These are phyloP conservation scores for Magnaporthiopsis poae DNA, from an alignment of 2,329 filamentous ascomycete genomes.

Conservation along the genomic window DNA sequence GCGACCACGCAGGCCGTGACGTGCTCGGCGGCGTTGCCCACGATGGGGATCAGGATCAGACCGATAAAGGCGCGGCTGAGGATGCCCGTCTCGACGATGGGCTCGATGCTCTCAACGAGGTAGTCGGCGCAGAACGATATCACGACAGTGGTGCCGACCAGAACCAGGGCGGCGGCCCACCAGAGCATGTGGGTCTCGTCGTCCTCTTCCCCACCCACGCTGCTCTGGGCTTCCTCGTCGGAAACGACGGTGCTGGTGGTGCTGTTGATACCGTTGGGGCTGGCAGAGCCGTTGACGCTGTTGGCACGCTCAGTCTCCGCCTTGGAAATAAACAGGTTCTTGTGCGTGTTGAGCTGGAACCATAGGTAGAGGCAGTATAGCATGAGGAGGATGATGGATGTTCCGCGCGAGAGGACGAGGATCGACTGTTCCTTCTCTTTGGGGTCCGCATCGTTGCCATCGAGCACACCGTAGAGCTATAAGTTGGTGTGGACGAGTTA, in stretches of 20 bases:
- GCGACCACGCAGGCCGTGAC: slow-evolving; percentile 74
- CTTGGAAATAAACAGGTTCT: slow-evolving; percentile 58
- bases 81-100: slow-evolving; percentile 48
- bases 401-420: slow-evolving; percentile 63
- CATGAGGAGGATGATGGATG: slow-evolving; percentile 62
- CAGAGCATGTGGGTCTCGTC: slow-evolving; percentile 46
- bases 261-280: slow-evolving; percentile 9
- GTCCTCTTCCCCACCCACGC: slow-evolving; percentile 33
- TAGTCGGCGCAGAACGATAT: slow-evolving; percentile 75
- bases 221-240: slow-evolving; percentile 14
- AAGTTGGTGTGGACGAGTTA: not conserved
- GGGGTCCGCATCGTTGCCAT: slow-evolving; percentile 23
- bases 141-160: slow-evolving; percentile 59
- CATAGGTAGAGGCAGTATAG: slow-evolving; percentile 68
- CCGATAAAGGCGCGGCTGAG: slow-evolving; percentile 69
- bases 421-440: slow-evolving; percentile 45
- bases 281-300: slow-evolving; percentile 14
- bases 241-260: slow-evolving; percentile 11
- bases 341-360: slow-evolving; percentile 70
- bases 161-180: slow-evolving; percentile 52
- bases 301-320: slow-evolving; percentile 16
- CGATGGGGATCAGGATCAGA: slow-evolving; percentile 69
- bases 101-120: slow-evolving; percentile 64
- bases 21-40: slow-evolving; percentile 75
- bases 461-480: slow-evolving; percentile 57